Base-by-base conservation (phyloP, 1,284 basidiomycete species). In the Ustilago trichophora region DNA sequence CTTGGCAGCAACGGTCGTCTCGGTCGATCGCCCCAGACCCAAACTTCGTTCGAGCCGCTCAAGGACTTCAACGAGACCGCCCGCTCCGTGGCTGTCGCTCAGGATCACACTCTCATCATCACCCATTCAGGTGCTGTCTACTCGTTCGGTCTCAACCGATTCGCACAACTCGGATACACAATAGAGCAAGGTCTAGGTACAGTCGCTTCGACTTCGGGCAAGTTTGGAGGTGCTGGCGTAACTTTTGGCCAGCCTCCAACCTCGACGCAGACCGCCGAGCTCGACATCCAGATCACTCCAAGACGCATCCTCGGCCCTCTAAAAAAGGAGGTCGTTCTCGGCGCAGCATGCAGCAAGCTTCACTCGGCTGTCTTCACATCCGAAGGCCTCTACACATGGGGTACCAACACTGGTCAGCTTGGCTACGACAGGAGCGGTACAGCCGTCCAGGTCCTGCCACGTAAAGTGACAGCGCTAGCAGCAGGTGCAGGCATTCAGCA, bases 341-440 rank as follows among this genome's bases (percentile, higher is more conserved):
- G 96, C 16, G 86, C 95, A 4, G 91, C 93, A 0, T 93, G 93
- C 0, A 92, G 90, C 63, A 90, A 91, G 76, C 88, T 88, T 21
- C 90, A 92, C 21, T 93, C 91, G 18, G 93, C 88, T 2, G 95
- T 92, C 78, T 98, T 92, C 89, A 96, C 93, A 0, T 79, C 80
- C 4, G 86, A 86, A 15, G 87, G 89, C n/a, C 86, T 98, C 0
- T 97, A 88, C 83, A 96, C 94, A 0, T 98, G 94, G 94, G 96
- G 95, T 0, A 93, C 91, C 21, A 97, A 98, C 82, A 87, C 86
- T 27, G 96, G 96, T 0, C 96, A 98, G 80, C 85, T 98, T 4
- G 94, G 94, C 56, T 82, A 83, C 75, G 77, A 77, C n/a, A 59
- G 68, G 16, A 64, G 55, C 38, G 85, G 90, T 0, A 90, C 90